These are phyloP conservation scores for Cochlearia excelsa DNA, from an alignment of 345 rosid genomes.

Conservation along the genomic window DNA sequence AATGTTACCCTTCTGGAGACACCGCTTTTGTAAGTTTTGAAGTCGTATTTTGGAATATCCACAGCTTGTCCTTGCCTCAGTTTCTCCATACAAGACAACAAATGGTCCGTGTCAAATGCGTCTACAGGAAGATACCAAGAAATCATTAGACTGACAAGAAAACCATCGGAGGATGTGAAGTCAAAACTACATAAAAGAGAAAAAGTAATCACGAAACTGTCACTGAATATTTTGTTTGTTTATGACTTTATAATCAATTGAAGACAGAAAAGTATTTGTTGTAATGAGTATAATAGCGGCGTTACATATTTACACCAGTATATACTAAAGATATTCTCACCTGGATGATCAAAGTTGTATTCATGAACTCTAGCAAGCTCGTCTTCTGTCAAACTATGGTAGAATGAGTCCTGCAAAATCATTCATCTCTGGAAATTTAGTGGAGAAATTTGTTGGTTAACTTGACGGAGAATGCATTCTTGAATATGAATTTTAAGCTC, in stretches of 20 bases:
- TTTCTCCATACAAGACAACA: slow-evolving; percentile 71
- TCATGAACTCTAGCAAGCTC: slow-evolving; percentile 83
- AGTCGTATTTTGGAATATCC: slow-evolving; percentile 85
- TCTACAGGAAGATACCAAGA: slow-evolving; percentile 46
- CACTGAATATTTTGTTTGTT: background rate
- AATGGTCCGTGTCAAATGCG: slow-evolving; percentile 81
- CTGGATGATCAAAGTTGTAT: slow-evolving; percentile 97
- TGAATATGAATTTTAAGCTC: background rate
- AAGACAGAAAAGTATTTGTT: slow-evolving; percentile 3
- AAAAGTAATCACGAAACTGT: slow-evolving; percentile 12
- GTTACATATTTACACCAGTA: background rate
- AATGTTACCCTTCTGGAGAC: slow-evolving; percentile 60
- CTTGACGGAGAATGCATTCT: background rate
- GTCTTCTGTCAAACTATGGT: slow-evolving; percentile 73
- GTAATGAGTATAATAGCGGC: slow-evolving; percentile 1
- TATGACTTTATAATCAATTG: background rate
- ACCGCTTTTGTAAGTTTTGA: slow-evolving; percentile 68
- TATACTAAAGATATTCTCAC: slow-evolving; percentile 48
- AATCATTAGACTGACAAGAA: slow-evolving; percentile 8
- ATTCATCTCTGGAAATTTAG: slow-evolving; percentile 20
- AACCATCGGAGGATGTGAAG: slow-evolving; percentile 2
- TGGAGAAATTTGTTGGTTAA: background rate
- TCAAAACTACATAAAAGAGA: too few relatives aligned
- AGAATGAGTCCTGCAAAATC: slow-evolving; percentile 85
- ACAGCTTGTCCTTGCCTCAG: slow-evolving; percentile 80